Evolutionary conservation across 257 asterid species (phyloP), one percentile per base, ranked within the genome.

Genomic region (Scutellaria minor): DNA sequence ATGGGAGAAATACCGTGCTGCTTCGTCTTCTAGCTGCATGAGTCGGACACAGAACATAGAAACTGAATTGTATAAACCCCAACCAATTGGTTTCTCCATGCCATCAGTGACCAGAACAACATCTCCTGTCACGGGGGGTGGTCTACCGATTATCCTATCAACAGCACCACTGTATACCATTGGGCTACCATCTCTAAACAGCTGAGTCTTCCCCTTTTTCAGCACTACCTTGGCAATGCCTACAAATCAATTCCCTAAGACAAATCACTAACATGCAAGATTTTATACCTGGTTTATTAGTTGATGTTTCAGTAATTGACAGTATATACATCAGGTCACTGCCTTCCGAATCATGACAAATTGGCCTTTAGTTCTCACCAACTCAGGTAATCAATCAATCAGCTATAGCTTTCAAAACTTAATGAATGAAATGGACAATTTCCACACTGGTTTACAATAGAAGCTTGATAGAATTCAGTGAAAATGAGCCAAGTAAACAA

Each of bases 161-260:
- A 94, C 88, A 41, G 99, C 97, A 64, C 99, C 99, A 55, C 97
- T 90, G 79, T 91, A 94, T 59, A 94, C 99, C 97, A 91, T 90
- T 7, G 99, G 96, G 80, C 92, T 87, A 20, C 99, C 99, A 68
- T 87, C 90, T 82, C 83, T 84, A 70, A 94, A 94, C 51, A 94
- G 87, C 60, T 88, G 99, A 22, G 92, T 82, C 79, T 94, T 94
- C 39, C 99, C 99, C 86, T 88, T 91, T 65, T 94, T 91, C 54
- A 89, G 85, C 73, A 94, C 93, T 61, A 91, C 96, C 88, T 90
- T 94, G 1, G 98, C 97, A 66, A 93, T 81, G 71, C 90, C 96
- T 89, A 66, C 61, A 66, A 35, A 64, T 64, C 46, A 79, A 72
- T 41, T 77, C 14, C 66, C 66, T 61, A 46, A 73, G 48, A 60